phyloP scores from a whole-genome alignment of 306 rosid species.

The Corylus americana region DNA sequence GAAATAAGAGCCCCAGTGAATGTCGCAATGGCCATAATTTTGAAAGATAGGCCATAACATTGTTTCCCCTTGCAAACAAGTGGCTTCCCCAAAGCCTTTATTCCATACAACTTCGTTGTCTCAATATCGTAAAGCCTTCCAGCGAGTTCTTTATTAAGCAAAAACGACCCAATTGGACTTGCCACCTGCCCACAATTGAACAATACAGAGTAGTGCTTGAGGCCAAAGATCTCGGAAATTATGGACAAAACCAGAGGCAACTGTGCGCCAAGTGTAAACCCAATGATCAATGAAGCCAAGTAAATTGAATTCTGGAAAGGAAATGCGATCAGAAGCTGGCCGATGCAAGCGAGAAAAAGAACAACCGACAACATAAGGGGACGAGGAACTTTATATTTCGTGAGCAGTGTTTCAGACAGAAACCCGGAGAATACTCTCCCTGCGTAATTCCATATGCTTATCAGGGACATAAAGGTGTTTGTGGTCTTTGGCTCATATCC shows the following conservation, averaged over 20 bases:
- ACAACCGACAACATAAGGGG: slow-evolving; percentile 41
- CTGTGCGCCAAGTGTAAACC: slow-evolving; percentile 51
- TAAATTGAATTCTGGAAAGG: slow-evolving; percentile 39
- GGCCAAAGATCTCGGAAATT: slow-evolving; percentile 54
- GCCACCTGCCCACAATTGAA: slow-evolving; percentile 51
- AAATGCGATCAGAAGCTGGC: slow-evolving; percentile 43
- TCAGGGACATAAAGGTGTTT: slow-evolving; percentile 36
- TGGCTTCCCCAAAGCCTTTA: slow-evolving; percentile 34
- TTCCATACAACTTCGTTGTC: slow-evolving; percentile 28
- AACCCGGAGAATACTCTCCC: slow-evolving; percentile 48
- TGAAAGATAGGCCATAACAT: not conserved
- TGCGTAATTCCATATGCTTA: slow-evolving; percentile 53
- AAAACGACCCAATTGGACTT: slow-evolving; percentile 44
- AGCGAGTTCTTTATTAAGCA: slow-evolving; percentile 42
- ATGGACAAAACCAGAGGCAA: slow-evolving; percentile 42
- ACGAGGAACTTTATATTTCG: slow-evolving; percentile 32
- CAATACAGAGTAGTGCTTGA: slow-evolving; percentile 44
- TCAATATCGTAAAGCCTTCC: slow-evolving; percentile 40
- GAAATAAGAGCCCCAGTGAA: not conserved
- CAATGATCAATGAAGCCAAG: slow-evolving; percentile 41
- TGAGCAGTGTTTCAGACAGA: slow-evolving; percentile 38
- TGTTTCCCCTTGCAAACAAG: not conserved
- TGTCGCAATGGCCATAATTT: not conserved
- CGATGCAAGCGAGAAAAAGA: slow-evolving; percentile 36
- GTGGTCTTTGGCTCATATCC: slow-evolving; percentile 31